Evolutionary conservation across 2,329 filamentous ascomycete species (phyloP), one percentile per base, ranked within the genome.

Genomic region (Leptographium procerum): DNA sequence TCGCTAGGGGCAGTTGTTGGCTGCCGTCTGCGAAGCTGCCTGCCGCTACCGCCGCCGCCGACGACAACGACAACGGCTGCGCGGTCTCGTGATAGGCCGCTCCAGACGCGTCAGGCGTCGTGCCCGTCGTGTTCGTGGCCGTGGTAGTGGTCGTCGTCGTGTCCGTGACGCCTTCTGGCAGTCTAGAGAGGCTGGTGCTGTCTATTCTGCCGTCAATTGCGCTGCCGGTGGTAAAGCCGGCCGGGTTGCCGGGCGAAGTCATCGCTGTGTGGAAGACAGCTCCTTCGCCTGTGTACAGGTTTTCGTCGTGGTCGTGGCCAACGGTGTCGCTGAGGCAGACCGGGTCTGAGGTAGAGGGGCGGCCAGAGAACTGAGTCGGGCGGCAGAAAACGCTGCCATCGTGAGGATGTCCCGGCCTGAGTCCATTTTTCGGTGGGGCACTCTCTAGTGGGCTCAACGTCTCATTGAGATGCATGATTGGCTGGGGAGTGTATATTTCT

Each of bases 191-290:
- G 1, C 5, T 26, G 1, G 40, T 28, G 11, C 13, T 50, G 26
- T 14, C 14, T 4, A 14, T 19, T 26, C 24, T 28, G 16, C 16
- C 24, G 29, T 19, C 50, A 28, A 24, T 33, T 19, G 14, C 19
- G 28, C 16, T 14, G 43, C 9, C 53, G 53, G 22, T 40, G 22
- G 52, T 19, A 9, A 13, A 28, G 26, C 26, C 40, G 34, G n/a
- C 33, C 28, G 29, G 0, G 43, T n/a, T 6, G 43, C 22, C 73
- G 68, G 78, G 80, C 79, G 79, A 82, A 80, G 77, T 81, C 79
- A 82, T 82, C 78, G 78, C 79, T 81, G 71, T 56, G 57, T 62
- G 65, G 13, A 13, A 11, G 70, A 77, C 77, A 80, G 79, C 78
- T 81, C 77, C 73, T 81, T 79, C 78, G 77, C 75, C 78, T 71